Conservation (phyloP, 23 red algal genomes). For the Gracilaria vermiculophylla region DNA sequence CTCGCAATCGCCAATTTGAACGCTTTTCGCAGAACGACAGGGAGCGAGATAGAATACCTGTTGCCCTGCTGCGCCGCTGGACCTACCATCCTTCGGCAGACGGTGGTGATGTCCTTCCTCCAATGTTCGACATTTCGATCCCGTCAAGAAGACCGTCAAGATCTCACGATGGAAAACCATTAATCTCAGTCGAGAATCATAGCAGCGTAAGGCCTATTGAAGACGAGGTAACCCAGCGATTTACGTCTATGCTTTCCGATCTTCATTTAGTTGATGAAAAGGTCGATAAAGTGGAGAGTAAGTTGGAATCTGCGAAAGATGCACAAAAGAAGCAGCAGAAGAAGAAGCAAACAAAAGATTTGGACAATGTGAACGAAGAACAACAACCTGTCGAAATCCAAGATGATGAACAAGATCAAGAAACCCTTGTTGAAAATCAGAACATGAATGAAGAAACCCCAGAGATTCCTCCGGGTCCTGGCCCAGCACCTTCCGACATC, state of each 20-base stretch:
- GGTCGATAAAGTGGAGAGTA: constrained; percentile 8
- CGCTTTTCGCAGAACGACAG: constrained; percentile 3
- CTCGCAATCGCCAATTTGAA: constrained; percentile 22
- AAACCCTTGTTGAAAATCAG: neutral
- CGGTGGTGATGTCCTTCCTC: constrained; percentile 36
- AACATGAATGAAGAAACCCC: neutral
- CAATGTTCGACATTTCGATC: constrained; percentile 22
- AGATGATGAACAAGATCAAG: neutral
- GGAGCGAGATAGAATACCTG: constrained; percentile 33
- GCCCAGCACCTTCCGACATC: neutral
- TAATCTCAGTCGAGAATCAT: neutral
- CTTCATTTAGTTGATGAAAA: constrained; percentile 5
- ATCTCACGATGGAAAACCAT: neutral
- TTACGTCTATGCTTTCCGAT: neutral
- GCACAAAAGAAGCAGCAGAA: neutral
- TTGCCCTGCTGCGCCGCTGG: constrained; percentile 28
- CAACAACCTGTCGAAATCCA: neutral
- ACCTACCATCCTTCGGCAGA: constrained; percentile 27
- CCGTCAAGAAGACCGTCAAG: neutral
- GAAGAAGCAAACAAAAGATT: neutral
- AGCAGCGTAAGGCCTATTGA: neutral
- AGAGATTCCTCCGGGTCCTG: neutral
- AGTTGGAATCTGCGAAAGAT: constrained; percentile 8
- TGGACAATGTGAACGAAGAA: neutral
- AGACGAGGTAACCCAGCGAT: neutral